Conservation (phyloP, 768 basidiomycete genomes). For the Flagelloscypha sp. region DNA sequence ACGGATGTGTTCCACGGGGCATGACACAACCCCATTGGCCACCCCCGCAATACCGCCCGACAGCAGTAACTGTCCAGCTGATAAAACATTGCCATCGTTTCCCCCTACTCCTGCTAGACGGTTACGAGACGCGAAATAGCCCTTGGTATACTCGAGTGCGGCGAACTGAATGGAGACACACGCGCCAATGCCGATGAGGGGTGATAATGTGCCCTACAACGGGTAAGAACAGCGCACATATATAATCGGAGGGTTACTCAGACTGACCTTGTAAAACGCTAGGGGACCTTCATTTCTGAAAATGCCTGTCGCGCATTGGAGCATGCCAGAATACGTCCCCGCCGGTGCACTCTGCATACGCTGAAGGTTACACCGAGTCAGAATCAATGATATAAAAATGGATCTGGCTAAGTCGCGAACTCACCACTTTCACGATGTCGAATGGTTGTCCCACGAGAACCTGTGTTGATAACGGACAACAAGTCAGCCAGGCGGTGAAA, state of each 20-base stretch:
- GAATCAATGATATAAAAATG: conserved; percentile 6
- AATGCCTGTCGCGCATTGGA: conserved; percentile 86
- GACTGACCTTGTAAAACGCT: conserved; percentile 85
- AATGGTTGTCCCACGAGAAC: conserved; percentile 91
- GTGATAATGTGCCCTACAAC: conserved; percentile 77
- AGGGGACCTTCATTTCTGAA: conserved; percentile 85
- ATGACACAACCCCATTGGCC: conserved; percentile 87
- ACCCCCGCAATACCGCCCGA: conserved; percentile 83
- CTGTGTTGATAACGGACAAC: conserved; percentile 29
- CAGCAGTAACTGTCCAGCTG: conserved; percentile 55
- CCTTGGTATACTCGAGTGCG: conserved; percentile 79
- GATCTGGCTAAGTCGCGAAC: conserved; percentile 22
- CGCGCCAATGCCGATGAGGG: conserved; percentile 83
- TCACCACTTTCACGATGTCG: conserved; percentile 93
- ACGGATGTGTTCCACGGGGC: conserved; percentile 96
- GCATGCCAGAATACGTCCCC: conserved; percentile 83
- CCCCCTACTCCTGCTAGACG: conserved; percentile 51
- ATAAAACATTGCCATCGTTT: conserved; percentile 51
- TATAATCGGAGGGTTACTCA: neutral
- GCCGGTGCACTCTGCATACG: conserved; percentile 91
- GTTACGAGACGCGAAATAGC: conserved; percentile 65
- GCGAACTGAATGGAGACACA: conserved; percentile 97
- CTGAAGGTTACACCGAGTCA: conserved; percentile 29
- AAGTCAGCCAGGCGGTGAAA: conserved; percentile 4
- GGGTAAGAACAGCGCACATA: conserved; percentile 5